Evolutionary conservation across 176 grass and related monocot species (phyloP).

Genomic region (Elymus sibiricus): DNA sequence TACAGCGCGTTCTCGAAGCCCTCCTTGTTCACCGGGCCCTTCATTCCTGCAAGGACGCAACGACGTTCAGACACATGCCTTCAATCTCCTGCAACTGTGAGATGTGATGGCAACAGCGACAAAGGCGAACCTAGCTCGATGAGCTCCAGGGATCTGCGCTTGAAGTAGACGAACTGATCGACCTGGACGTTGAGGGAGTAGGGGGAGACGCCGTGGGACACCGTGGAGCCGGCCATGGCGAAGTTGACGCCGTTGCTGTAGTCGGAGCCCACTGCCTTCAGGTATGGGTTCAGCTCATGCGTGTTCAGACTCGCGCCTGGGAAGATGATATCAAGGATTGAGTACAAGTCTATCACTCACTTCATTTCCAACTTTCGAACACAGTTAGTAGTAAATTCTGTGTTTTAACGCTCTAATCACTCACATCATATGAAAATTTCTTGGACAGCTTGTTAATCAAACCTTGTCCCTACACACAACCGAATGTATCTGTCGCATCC

Average conservation of each 20-base stretch:
- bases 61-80: not conserved
- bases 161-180: conserved; percentile 82
- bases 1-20: conserved; percentile 69
- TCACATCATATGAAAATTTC: not conserved
- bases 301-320: conserved; percentile 70
- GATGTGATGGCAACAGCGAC: not conserved
- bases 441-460: not conserved
- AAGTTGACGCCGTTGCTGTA: conserved; percentile 91
- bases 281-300: conserved; percentile 62
- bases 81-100: not conserved
- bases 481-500: not conserved
- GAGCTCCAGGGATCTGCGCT: conserved; percentile 66
- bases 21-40: conserved; percentile 49
- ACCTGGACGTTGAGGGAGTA: conserved; percentile 74
- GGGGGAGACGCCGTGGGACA: conserved; percentile 28
- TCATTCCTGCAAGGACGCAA: conserved; percentile 37
- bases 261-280: conserved; percentile 68
- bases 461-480: not conserved
- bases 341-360: not conserved
- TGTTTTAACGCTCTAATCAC: not conserved
- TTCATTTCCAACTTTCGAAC: not conserved
- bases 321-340: not conserved
- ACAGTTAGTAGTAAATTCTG: not conserved
- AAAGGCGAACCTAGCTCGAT: conserved; percentile 34
- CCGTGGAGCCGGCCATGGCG: conserved; percentile 62